phyloP scores from a whole-genome alignment of 768 basidiomycete species.

The Xerocomus potaroensis region DNA sequence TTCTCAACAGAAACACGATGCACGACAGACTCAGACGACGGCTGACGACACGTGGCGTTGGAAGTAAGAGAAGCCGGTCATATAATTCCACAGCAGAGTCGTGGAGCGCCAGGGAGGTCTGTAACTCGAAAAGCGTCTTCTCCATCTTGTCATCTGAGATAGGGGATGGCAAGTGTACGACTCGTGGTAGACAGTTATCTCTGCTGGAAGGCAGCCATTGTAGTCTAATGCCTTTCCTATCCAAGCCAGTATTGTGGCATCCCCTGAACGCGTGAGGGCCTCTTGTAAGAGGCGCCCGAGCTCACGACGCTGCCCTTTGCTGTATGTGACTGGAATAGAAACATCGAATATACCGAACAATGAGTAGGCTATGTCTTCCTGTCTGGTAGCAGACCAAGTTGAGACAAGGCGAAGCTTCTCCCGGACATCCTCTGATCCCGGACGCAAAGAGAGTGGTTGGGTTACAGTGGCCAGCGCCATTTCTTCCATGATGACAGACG shows the following conservation, averaged over 20 bases:
- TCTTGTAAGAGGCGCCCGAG: slow-evolving; percentile 20
- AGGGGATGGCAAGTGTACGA: slow-evolving; percentile 3
- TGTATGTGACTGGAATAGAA: slow-evolving; percentile 17
- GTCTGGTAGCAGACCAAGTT: slow-evolving; percentile 16
- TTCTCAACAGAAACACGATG: slow-evolving; percentile 9
- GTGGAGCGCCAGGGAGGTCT: neutral
- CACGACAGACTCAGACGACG: slow-evolving; percentile 13
- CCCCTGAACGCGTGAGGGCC: slow-evolving; percentile 15
- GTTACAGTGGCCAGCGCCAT: slow-evolving; percentile 12
- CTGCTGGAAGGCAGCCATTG: slow-evolving; percentile 23
- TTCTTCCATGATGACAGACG: slow-evolving; percentile 15
- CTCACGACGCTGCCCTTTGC: slow-evolving; percentile 21
- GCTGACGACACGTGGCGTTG: slow-evolving; percentile 12
- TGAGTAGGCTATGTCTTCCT: slow-evolving; percentile 26
- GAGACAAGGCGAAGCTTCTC: slow-evolving; percentile 22
- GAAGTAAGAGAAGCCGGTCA: slow-evolving; percentile 9
- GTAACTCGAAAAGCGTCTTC: slow-evolving; percentile 1
- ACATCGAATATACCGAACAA: slow-evolving; percentile 25
- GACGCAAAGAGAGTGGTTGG: slow-evolving; percentile 8
- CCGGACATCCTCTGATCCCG: slow-evolving; percentile 13
- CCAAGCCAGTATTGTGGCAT: slow-evolving; percentile 15
- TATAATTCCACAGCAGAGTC: slow-evolving; percentile 11
- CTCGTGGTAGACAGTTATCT: slow-evolving; percentile 16
- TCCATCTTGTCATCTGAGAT: slow-evolving; percentile 12
- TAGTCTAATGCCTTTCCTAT: slow-evolving; percentile 17